phyloP scores from a whole-genome alignment of 2,329 filamentous ascomycete genomes.

The Parastagonospora nodorum region DNA sequence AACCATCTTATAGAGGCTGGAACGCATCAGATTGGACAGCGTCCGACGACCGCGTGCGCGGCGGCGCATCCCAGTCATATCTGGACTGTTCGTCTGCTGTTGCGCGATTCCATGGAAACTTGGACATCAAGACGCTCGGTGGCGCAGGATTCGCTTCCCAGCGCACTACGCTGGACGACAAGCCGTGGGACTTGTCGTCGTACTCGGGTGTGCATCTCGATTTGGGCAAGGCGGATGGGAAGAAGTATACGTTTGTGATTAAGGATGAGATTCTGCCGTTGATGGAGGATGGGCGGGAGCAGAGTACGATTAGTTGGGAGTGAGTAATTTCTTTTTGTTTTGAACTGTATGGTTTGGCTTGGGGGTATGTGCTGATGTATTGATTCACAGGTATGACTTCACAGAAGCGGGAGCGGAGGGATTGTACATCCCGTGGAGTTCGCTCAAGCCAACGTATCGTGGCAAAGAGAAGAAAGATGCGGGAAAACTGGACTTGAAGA shows the following conservation, averaged over 20 bases:
- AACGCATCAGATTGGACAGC: constrained; percentile 65
- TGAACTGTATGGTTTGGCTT: neutral
- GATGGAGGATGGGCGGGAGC: constrained; percentile 69
- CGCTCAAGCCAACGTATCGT: constrained; percentile 74
- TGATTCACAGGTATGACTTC: constrained; percentile 17
- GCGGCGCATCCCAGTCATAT: constrained; percentile 67
- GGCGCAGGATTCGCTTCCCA: constrained; percentile 85
- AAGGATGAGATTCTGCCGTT: constrained; percentile 69
- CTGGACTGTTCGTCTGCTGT: constrained; percentile 47
- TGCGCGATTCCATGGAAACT: constrained; percentile 66
- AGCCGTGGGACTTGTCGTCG: constrained; percentile 65
- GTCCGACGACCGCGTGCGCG: constrained; percentile 77
- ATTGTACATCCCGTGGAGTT: constrained; percentile 66
- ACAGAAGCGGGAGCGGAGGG: constrained; percentile 18
- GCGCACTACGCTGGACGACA: constrained; percentile 63
- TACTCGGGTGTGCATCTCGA: constrained; percentile 66
- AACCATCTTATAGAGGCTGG: constrained; percentile 59
- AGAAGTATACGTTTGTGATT: constrained; percentile 74
- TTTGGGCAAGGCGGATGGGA: constrained; percentile 62
- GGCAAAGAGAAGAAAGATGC: constrained; percentile 68
- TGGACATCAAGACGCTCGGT: constrained; percentile 76
- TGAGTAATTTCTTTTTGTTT: constrained; percentile 61
- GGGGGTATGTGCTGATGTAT: neutral
- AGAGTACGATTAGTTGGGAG: constrained; percentile 75
- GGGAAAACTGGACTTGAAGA: constrained; percentile 61